Conservation (phyloP, 2,329 filamentous ascomycete genomes). For the Helicocarpus griseus region DNA sequence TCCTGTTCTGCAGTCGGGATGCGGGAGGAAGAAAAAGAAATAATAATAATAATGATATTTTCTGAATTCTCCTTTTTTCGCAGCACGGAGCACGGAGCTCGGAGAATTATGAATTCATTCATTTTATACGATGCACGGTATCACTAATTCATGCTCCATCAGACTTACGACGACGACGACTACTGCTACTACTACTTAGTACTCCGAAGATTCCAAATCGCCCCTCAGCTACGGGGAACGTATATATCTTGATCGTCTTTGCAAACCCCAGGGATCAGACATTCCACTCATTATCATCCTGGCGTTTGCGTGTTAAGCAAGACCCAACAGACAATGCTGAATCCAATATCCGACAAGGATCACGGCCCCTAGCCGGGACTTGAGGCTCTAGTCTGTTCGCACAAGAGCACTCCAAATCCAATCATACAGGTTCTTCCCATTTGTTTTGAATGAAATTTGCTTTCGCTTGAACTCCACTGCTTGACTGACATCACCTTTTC, state of each 20-base stretch:
- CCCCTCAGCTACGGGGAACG: neutral
- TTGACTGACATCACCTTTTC: neutral
- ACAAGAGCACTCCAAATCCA: neutral
- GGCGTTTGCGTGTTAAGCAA: neutral
- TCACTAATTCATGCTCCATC: no score
- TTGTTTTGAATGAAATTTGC: neutral
- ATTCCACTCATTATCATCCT: no score
- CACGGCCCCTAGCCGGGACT: neutral
- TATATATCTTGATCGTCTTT: neutral
- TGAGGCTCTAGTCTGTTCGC: neutral
- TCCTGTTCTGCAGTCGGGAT: neutral
- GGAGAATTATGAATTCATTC: no score
- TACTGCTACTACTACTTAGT: no score
- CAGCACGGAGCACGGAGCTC: no score
- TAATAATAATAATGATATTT: neutral
- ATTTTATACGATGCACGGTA: no score
- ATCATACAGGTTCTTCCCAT: neutral
- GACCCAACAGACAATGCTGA: neutral
- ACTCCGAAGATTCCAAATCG: neutral
- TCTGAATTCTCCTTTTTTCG: no score
- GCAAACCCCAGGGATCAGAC: neutral
- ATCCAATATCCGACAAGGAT: neutral
- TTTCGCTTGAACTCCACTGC: neutral
- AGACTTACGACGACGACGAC: no score
- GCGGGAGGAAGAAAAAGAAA: neutral